These are phyloP conservation scores for Ophiocordyceps robertsii DNA, from an alignment of 2,329 filamentous ascomycete species.

Conservation along the genomic window DNA sequence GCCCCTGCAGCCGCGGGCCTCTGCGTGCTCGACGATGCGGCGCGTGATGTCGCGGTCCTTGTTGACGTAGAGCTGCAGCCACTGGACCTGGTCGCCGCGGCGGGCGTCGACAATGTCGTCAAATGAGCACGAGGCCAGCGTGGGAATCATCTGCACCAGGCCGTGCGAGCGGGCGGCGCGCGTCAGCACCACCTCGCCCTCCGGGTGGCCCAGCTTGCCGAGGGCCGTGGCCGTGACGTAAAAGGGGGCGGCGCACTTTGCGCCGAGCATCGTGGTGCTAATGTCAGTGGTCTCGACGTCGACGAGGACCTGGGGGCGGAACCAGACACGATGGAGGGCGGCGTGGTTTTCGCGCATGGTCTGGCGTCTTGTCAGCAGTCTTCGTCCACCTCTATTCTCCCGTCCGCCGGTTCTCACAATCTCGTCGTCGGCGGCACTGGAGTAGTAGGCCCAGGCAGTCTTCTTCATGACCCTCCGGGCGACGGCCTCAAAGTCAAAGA, in stretches of 20 bases:
- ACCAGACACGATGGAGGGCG: constrained; percentile 96
- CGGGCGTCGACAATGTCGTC: constrained; percentile 90
- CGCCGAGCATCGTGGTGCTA: constrained; percentile 86
- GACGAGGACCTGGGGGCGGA: constrained; percentile 76
- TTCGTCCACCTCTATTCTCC: no score
- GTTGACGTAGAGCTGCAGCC: constrained; percentile 97
- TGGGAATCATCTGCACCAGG: constrained; percentile 97
- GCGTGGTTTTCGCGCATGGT: constrained; percentile 91
- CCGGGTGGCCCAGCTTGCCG: constrained; percentile 85
- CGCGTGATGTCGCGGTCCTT: constrained; percentile 85
- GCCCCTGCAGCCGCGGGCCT: constrained; percentile 80
- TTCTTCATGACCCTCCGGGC: constrained; percentile 88
- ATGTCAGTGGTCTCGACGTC: constrained; percentile 82
- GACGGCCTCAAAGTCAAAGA: constrained; percentile 92
- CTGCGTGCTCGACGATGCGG: constrained; percentile 82
- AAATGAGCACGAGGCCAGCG: constrained; percentile 89
- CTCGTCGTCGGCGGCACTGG: constrained; percentile 56
- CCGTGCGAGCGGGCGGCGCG: constrained; percentile 73
- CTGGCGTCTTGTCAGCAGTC: constrained; percentile 24
- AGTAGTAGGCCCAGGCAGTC: constrained; percentile 96
- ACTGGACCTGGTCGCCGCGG: constrained; percentile 71
- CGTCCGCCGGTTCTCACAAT: constrained; percentile 14
- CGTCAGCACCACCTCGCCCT: constrained; percentile 88
- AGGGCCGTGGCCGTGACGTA: constrained; percentile 95
- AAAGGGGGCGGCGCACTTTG: constrained; percentile 73